A percentile compares a stretch with the other conserved stretches of the same genome.
phyloP scores from a whole-genome alignment of 176 grass and related monocot genomes.

The Alloteropsis semialata region DNA sequence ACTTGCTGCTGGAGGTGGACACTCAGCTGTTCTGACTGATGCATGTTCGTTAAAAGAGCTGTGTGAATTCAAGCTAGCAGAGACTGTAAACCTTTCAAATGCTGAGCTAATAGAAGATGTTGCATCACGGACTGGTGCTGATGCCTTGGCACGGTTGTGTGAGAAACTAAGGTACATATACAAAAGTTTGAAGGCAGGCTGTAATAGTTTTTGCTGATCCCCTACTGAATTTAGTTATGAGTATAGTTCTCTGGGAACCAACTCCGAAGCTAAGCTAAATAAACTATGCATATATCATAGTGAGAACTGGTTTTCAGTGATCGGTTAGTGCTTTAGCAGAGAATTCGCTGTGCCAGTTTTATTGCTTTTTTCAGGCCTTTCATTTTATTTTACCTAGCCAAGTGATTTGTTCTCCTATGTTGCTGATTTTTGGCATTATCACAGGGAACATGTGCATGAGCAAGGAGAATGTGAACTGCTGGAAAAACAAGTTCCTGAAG shows the following conservation, averaged over 20 bases:
- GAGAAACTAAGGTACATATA: slow-evolving; percentile 63
- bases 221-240: background rate
- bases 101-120: slow-evolving; percentile 66
- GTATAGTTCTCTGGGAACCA: background rate
- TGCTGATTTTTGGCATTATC: slow-evolving; percentile 25
- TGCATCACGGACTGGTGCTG: slow-evolving; percentile 73
- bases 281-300: background rate
- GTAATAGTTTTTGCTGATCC: background rate
- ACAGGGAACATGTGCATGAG: slow-evolving; percentile 70
- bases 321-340: background rate
- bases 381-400: background rate
- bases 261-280: background rate
- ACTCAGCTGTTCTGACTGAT: slow-evolving; percentile 94
- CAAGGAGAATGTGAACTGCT: slow-evolving; percentile 50
- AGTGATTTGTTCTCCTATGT: background rate
- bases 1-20: slow-evolving; percentile 90
- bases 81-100: slow-evolving; percentile 70
- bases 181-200: background rate
- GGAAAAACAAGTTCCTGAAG: slow-evolving; percentile 41
- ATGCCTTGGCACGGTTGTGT: slow-evolving; percentile 84
- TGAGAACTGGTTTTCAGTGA: background rate
- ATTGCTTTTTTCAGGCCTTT: background rate
- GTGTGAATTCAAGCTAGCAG: slow-evolving; percentile 87
- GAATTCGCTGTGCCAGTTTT: background rate
- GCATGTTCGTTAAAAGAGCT: slow-evolving; percentile 85